A percentile compares a stretch with the other conserved stretches of the same genome.
Conservation (phyloP, 2,329 filamentous ascomycete species). For the Passalora sequoiae region DNA sequence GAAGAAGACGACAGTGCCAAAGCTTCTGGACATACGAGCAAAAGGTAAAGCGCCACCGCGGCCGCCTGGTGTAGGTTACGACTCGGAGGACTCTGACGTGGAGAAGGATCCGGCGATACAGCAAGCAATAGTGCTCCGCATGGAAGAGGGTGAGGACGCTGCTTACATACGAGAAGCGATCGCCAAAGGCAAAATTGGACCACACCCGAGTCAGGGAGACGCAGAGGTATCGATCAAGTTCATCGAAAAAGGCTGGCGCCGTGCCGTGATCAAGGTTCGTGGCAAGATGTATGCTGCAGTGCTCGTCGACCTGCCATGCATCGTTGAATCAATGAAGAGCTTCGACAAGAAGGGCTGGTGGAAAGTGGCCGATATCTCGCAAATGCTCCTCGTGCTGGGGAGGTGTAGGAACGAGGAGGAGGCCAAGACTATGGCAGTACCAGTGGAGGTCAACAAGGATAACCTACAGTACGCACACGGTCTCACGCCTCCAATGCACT, state of each 20-base stretch:
- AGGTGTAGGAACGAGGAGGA: slow-evolving; percentile 54
- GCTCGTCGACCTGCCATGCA: slow-evolving; percentile 77
- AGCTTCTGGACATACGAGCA: slow-evolving; percentile 21
- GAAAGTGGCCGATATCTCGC: slow-evolving; percentile 82
- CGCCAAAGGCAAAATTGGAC: slow-evolving; percentile 69
- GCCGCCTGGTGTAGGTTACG: slow-evolving; percentile 82
- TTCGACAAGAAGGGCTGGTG: slow-evolving; percentile 86
- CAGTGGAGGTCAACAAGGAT: slow-evolving; percentile 63
- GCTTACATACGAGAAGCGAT: slow-evolving; percentile 76
- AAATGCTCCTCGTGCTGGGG: slow-evolving; percentile 79
- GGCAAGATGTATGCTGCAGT: slow-evolving; percentile 69
- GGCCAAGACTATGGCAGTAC: slow-evolving; percentile 54
- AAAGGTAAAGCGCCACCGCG: slow-evolving; percentile 22
- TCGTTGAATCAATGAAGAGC: slow-evolving; percentile 87
- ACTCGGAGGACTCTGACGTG: slow-evolving; percentile 88
- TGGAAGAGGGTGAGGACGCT: slow-evolving; percentile 78
- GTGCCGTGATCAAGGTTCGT: slow-evolving; percentile 67
- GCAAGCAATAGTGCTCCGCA: slow-evolving; percentile 82
- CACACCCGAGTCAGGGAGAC: slow-evolving; percentile 58
- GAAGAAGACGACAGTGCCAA: slow-evolving; percentile 20
- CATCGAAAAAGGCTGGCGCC: slow-evolving; percentile 65
- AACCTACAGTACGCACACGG: slow-evolving; percentile 75
- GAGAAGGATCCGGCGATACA: slow-evolving; percentile 85
- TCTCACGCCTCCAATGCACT: slow-evolving; percentile 81
- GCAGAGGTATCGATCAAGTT: slow-evolving; percentile 78